Evolutionary conservation across 2,329 filamentous ascomycete genomes (phyloP), one percentile per base, ranked within the genome.

Genomic region (Ascochyta pisi): DNA sequence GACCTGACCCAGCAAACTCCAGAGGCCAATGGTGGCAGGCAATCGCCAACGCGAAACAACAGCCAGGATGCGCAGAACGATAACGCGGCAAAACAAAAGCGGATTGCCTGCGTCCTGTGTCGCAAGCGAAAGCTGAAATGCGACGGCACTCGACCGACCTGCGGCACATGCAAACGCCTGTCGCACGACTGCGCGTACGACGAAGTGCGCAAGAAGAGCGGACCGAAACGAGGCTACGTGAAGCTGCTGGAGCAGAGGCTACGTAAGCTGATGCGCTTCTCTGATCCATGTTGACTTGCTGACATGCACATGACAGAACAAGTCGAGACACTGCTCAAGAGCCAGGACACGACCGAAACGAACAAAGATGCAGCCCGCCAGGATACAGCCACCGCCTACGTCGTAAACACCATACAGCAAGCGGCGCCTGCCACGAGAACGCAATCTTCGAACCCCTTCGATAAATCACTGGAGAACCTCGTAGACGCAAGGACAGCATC

Each of bases 91-190:
- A 81, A 80, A 60, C 68, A 74, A n/a, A 98, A 98, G 82, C 86
- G 94, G 65, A 90, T 98, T 68, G 95, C 95, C 34, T 99, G 95
- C 75, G 91, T 96, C 71, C 88, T 98, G 60, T 99, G 95, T 74
- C 84, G 94, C 68, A 95, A 93, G 78, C 85, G 94, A 73, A 98
- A 98, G 79, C 81, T 97, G 64, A 89, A 90, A 77, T 97, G 93
- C 76, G 93, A 97, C 74, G 92, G 92, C 34, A 80, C 84, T 49
- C 88, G 90, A 61, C 93, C 93, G 22, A 91, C 89, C 65, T 96
- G 93, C 73, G 92, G 89, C 67, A 96, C 92, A 24, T 97, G 93
- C 76, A 87, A 90, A 29, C 84, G 93, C n/a, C 80, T 96, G 46
- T 88, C 90, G 39, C 93, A 97, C 76, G 85, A 89, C 51, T 96